These are phyloP conservation scores for Raffaelea deltoideospora DNA, from an alignment of 2,329 filamentous ascomycete species.

Conservation along the genomic window DNA sequence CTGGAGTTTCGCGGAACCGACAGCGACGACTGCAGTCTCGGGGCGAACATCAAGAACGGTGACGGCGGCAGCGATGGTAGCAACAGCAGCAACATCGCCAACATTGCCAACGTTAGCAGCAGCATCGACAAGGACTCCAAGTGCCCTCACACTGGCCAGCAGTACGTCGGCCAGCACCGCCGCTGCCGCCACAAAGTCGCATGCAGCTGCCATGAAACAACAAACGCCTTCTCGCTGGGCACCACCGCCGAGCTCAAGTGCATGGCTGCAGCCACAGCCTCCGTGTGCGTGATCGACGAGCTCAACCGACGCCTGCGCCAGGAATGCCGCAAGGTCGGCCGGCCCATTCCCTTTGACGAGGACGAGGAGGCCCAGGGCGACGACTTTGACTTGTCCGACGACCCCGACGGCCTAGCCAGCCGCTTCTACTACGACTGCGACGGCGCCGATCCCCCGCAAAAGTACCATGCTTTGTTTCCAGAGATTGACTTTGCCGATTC, in stretches of 20 bases:
- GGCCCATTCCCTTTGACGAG: neutral
- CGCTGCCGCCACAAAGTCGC: neutral
- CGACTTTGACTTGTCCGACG: no score
- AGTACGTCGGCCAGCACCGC: neutral
- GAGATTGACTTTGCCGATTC: neutral
- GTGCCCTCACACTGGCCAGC: no score
- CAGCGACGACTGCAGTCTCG: neutral
- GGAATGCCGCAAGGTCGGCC: neutral
- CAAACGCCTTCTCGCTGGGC: neutral
- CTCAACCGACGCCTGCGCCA: neutral
- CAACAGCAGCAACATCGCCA: neutral
- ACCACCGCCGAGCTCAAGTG: slow-evolving; percentile 1
- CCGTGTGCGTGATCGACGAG: neutral
- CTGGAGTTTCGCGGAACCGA: slow-evolving; percentile 1
- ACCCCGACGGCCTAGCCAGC: neutral
- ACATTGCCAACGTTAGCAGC: no score
- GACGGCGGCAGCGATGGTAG: no score
- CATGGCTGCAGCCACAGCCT: neutral
- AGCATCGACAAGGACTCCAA: no score
- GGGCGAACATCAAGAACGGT: neutral
- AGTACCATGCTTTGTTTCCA: no score
- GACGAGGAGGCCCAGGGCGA: neutral
- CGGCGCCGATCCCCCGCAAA: neutral
- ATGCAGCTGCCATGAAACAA: no score
- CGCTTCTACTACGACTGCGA: neutral